Percentiles rank a stretch among this genome's conserved stretches.
phyloP scores from a whole-genome alignment of 805 yeast genomes.

The Zygosaccharomyces lentus region DNA sequence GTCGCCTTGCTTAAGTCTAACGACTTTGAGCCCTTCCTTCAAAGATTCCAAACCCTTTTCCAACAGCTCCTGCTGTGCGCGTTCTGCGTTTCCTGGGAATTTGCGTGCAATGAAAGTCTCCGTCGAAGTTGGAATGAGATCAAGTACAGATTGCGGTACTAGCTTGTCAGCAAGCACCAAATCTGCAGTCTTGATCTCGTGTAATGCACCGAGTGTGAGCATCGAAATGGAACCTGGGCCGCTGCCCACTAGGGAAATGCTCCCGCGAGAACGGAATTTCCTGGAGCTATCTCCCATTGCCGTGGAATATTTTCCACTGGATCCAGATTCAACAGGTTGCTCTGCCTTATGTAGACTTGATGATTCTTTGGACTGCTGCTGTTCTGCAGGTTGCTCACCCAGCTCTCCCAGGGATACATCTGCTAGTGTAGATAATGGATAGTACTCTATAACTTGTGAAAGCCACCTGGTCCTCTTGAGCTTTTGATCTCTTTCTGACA shows the following conservation, averaged over 20 bases:
- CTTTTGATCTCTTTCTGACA: slow-evolving; percentile 48
- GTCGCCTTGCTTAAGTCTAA: slow-evolving; percentile 92
- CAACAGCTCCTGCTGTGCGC: slow-evolving; percentile 81
- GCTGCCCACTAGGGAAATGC: slow-evolving; percentile 81
- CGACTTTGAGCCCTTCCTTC: slow-evolving; percentile 66
- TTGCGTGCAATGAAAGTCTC: slow-evolving; percentile 83
- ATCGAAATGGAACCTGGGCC: slow-evolving; percentile 89
- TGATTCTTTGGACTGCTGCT: neutral
- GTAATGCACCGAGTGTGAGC: slow-evolving; percentile 79
- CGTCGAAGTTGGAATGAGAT: slow-evolving; percentile 71
- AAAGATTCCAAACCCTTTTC: slow-evolving; percentile 66
- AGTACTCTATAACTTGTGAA: slow-evolving; percentile 86
- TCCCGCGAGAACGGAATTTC: slow-evolving; percentile 38
- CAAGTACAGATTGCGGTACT: slow-evolving; percentile 84
- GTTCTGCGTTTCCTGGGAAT: slow-evolving; percentile 95
- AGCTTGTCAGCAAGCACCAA: slow-evolving; percentile 83
- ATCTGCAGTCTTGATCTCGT: slow-evolving; percentile 78
- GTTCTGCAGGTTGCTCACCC: slow-evolving; percentile 5
- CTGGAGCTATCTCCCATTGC: slow-evolving; percentile 1
- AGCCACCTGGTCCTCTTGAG: slow-evolving; percentile 74
- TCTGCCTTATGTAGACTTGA: neutral
- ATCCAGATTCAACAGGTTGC: neutral
- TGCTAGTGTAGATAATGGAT: slow-evolving; percentile 65
- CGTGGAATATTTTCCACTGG: neutral
- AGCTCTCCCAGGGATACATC: slow-evolving; percentile 47